phyloP scores from a whole-genome alignment of 176 grass and related monocot genomes.

The Ananas comosus region DNA sequence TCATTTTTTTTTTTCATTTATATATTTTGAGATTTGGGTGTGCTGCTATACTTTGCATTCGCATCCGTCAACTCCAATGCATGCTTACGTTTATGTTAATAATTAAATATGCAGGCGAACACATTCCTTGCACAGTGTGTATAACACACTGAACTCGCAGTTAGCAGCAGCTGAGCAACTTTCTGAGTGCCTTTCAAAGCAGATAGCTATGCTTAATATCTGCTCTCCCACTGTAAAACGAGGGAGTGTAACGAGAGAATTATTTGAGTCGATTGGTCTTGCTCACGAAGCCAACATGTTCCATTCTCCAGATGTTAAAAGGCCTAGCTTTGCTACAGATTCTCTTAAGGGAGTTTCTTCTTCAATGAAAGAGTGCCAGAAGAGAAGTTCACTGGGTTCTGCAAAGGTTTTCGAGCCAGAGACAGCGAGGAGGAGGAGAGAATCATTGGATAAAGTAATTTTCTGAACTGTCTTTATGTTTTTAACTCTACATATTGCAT shows the following conservation, averaged over 20 bases:
- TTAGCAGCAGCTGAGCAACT: conserved; percentile 83
- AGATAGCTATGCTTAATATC: conserved; percentile 72
- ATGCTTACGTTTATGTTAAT: conserved; percentile 14
- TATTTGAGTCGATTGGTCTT: conserved; percentile 92
- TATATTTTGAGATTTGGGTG: neutral
- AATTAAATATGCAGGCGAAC: conserved; percentile 46
- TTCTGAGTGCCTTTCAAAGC: conserved; percentile 73
- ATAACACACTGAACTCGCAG: conserved; percentile 82
- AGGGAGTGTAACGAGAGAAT: conserved; percentile 46
- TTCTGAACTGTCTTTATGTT: conserved; percentile 6
- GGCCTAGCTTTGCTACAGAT: conserved; percentile 31
- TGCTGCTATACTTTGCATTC: conserved; percentile 3
- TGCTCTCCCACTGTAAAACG: conserved; percentile 43
- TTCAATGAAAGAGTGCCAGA: conserved; percentile 31
- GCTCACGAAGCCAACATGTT: conserved; percentile 32
- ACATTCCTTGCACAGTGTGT: conserved; percentile 71
- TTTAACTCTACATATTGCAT: neutral
- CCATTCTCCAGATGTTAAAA: conserved; percentile 30
- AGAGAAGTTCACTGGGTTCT: conserved; percentile 31
- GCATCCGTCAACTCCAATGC: neutral
- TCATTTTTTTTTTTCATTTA: neutral
- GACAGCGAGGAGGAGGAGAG: conserved; percentile 72
- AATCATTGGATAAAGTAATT: conserved; percentile 78
- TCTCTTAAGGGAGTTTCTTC: conserved; percentile 32
- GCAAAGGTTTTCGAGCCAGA: conserved; percentile 50